Conservation (phyloP, 345 rosid species). For the Streptanthus diversifolius region DNA sequence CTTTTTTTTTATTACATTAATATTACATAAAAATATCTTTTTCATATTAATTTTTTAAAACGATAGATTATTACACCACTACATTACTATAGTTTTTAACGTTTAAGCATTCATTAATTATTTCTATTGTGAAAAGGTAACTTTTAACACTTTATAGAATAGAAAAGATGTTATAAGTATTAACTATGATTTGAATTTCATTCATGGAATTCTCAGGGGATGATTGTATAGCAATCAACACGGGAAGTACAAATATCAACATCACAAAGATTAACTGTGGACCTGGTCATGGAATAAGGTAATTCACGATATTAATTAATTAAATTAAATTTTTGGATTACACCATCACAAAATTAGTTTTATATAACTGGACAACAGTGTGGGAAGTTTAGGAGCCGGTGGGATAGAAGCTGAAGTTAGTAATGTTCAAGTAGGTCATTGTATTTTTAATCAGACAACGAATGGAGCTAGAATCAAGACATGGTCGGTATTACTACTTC, state of each 20-base stretch:
- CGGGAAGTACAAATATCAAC: constrained; percentile 22
- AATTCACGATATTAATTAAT: not conserved
- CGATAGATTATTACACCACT: not conserved
- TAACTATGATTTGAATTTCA: not conserved
- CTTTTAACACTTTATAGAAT: not conserved
- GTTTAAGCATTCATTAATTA: too few species aligned
- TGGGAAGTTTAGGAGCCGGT: constrained; percentile 26
- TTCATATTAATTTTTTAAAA: not conserved
- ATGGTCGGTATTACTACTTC: constrained; percentile 8
- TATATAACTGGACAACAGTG: constrained; percentile 1
- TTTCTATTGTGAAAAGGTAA: too few species aligned
- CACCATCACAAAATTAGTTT: too few species aligned
- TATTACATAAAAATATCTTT: not conserved
- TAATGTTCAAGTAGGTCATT: constrained; percentile 14
- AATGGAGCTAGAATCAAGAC: constrained; percentile 38
- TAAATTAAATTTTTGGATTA: not conserved
- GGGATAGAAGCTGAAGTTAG: constrained; percentile 9
- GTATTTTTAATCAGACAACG: constrained; percentile 17
- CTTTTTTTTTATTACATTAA: not conserved
- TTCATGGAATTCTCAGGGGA: not conserved
- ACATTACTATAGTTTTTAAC: too few species aligned
- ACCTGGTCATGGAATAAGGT: constrained; percentile 38
- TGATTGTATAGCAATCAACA: constrained; percentile 32
- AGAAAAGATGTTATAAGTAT: not conserved
- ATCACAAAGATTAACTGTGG: constrained; percentile 25